phyloP scores from a whole-genome alignment of 257 asterid genomes.

The Orobanche coerulescens region DNA sequence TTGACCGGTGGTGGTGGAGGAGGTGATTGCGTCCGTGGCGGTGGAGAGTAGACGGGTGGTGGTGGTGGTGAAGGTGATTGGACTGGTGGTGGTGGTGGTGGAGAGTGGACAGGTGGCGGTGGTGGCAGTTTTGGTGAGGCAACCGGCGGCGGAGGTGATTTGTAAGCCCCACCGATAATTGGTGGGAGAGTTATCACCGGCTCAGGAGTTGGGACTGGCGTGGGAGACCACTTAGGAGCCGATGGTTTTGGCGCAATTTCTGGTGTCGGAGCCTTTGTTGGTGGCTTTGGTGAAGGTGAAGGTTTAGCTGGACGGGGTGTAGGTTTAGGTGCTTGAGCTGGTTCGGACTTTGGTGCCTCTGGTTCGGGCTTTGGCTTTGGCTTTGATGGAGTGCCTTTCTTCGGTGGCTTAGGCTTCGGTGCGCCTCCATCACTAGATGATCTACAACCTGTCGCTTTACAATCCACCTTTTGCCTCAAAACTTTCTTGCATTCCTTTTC shows the following conservation, averaged over 20 bases:
- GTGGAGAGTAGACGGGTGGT: conserved; percentile 19
- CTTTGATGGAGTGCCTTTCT: conserved; percentile 7
- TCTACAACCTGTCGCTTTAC: conserved; percentile 40
- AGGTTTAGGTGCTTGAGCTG: conserved; percentile 12
- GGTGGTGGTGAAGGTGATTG: conserved; percentile 26
- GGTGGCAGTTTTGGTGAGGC: conserved; percentile 24
- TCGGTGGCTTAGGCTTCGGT: conserved; percentile 18
- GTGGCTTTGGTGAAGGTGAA: neutral
- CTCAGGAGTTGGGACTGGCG: neutral
- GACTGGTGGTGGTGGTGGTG: conserved; percentile 21
- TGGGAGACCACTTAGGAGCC: neutral
- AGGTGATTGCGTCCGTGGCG: neutral
- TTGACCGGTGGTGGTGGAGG: neutral
- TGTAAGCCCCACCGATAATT: neutral
- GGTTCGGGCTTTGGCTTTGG: neutral
- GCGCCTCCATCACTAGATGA: conserved; percentile 7
- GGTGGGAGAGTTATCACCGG: conserved; percentile 6
- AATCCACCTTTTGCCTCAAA: conserved; percentile 41
- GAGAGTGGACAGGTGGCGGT: conserved; percentile 24
- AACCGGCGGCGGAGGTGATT: conserved; percentile 7
- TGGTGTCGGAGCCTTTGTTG: neutral
- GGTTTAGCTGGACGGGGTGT: neutral
- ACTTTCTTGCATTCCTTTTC: conserved; percentile 30
- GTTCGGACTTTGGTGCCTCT: conserved; percentile 12
- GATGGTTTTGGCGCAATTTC: neutral